These are phyloP conservation scores for Viola pubescens DNA, from an alignment of 441 rosid genomes.

Conservation along the genomic window DNA sequence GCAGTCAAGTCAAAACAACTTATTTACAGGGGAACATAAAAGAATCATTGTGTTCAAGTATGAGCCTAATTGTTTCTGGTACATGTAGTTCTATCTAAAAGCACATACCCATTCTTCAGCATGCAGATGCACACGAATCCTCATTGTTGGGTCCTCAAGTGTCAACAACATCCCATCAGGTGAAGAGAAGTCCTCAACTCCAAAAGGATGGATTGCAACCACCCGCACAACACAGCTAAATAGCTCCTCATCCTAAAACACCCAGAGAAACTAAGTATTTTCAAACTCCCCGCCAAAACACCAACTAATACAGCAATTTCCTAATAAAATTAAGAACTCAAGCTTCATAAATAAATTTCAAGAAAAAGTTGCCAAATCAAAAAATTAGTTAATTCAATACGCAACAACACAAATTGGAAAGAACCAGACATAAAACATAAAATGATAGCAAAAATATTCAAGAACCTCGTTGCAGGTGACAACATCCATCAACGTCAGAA, in stretches of 20 bases:
- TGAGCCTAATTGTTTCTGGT: too few relatives aligned
- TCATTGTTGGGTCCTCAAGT: slow-evolving; percentile 19
- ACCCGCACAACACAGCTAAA: slow-evolving; percentile 8
- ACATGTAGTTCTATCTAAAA: neutral
- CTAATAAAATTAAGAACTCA: too few relatives aligned
- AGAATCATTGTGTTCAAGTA: too few relatives aligned
- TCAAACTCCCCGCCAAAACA: neutral
- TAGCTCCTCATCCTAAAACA: neutral
- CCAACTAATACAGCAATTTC: too few relatives aligned
- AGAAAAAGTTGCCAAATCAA: too few relatives aligned
- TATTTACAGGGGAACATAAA: too few relatives aligned
- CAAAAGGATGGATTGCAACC: slow-evolving; percentile 1
- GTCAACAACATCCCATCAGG: slow-evolving; percentile 8
- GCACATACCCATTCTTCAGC: slow-evolving; percentile 7
- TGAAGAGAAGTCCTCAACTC: neutral
- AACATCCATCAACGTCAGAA: neutral
- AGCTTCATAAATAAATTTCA: too few relatives aligned
- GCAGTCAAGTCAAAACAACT: too few relatives aligned
- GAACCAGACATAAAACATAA: neutral
- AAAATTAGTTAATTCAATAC: too few relatives aligned
- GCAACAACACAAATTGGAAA: neutral
- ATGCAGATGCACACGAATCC: slow-evolving; percentile 10
- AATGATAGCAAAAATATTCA: neutral
- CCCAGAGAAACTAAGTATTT: neutral
- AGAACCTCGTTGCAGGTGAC: neutral